Conservation (phyloP, 768 basidiomycete genomes). For the Thelephora aurantiotincta region DNA sequence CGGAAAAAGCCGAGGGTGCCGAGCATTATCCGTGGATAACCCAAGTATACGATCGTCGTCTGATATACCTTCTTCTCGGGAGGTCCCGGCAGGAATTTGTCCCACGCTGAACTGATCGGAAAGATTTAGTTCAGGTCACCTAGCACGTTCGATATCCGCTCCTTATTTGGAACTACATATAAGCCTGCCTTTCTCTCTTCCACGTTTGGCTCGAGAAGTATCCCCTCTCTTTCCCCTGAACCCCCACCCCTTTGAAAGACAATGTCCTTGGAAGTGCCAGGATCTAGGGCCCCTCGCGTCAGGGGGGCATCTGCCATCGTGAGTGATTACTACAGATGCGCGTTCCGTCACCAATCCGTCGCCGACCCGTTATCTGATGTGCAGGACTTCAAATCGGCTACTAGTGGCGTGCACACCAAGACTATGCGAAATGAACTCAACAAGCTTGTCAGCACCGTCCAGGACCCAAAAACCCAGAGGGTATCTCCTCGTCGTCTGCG, state of each 20-base stretch:
- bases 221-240: neutral
- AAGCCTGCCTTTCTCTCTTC: neutral
- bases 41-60: neutral
- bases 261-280: constrained; percentile 5
- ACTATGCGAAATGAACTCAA: constrained; percentile 98
- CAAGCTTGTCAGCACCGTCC: constrained; percentile 77
- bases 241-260: neutral
- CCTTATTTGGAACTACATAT: neutral
- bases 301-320: constrained; percentile 17
- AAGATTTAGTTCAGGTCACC: constrained; percentile 20
- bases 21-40: neutral
- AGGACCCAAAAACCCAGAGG: constrained; percentile 71
- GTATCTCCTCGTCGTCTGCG: constrained; percentile 24
- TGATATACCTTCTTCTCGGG: too few species aligned
- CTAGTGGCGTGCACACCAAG: constrained; percentile 54
- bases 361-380: constrained; percentile 22
- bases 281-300: constrained; percentile 14
- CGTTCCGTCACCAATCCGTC: neutral
- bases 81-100: too few species aligned
- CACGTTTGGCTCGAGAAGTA: neutral
- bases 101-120: constrained; percentile 10
- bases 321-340: constrained; percentile 1
- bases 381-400: constrained; percentile 97
- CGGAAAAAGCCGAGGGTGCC: neutral
- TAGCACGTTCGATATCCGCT: neutral